phyloP scores from a whole-genome alignment of 495 filamentous ascomycete species.

The Oidiodendron maius region DNA sequence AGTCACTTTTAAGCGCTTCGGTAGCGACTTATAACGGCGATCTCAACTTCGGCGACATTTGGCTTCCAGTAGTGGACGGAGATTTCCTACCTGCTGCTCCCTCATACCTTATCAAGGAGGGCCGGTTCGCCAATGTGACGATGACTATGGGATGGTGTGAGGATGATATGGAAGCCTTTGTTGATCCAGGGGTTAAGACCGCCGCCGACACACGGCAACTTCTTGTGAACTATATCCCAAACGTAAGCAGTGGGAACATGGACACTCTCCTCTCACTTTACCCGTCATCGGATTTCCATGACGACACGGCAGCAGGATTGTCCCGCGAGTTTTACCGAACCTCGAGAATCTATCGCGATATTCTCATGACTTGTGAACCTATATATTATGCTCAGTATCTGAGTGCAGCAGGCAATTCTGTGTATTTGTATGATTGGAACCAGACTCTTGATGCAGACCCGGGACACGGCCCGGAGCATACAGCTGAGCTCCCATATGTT shows the following conservation, averaged over 20 bases:
- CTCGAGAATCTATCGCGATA: conserved; percentile 38
- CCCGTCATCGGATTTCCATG: conserved; percentile 30
- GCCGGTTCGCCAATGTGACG: conserved; percentile 46
- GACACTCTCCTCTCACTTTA: conserved; percentile 29
- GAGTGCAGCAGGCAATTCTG: conserved; percentile 21
- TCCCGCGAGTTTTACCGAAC: conserved; percentile 36
- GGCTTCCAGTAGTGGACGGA: conserved; percentile 52
- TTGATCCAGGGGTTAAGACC: conserved; percentile 29
- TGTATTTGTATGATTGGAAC: conserved; percentile 37
- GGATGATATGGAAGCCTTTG: conserved; percentile 53
- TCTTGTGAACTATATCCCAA: conserved; percentile 20
- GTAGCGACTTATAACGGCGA: conserved; percentile 54
- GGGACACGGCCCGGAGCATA: conserved; percentile 35
- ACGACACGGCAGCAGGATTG: conserved; percentile 18
- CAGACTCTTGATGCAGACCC: conserved; percentile 33
- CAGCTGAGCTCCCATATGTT: conserved; percentile 41
- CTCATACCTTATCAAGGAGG: conserved; percentile 31
- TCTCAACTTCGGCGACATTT: conserved; percentile 53
- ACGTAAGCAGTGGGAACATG: conserved; percentile 19
- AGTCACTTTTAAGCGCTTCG: conserved; percentile 52
- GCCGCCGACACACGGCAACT: conserved; percentile 28
- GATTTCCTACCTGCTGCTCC: conserved; percentile 45
- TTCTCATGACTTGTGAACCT: conserved; percentile 39
- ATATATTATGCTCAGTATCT: conserved; percentile 33
- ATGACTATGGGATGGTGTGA: conserved; percentile 53